Base-by-base conservation (phyloP, 2,329 filamentous ascomycete genomes). In the Microsporum canis region DNA sequence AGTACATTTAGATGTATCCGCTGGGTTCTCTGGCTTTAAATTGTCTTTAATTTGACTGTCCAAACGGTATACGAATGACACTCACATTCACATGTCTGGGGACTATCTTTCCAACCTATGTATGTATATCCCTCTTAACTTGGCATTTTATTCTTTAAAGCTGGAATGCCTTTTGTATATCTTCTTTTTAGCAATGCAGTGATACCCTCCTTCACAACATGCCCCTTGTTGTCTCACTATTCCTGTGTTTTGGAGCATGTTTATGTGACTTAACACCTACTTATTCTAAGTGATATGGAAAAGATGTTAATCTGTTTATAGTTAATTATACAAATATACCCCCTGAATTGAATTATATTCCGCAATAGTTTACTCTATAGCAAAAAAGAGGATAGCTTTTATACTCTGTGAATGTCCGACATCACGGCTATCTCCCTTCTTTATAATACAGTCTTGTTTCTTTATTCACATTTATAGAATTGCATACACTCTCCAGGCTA, bases 21-120 rank as follows among this genome's bases (percentile, higher is more conserved):
- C 70, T 97, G 92, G 92, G 74, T 96, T 71, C 76, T 96, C 65
- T 96, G 89, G 89, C 72, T 94, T 66, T 89, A 73, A 76, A 34
- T n/a, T 61, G n/a, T 12, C 17, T 33, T 33, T 2, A 53, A 3
- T 7, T 23, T 10, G 8, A 5, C 43, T 27, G 4, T 47, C 10
- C 43, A 2, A 29, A 27, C 1, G 23, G n/a, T 14, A 6, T 43
- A 43, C 17, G 17, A 23, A 23, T 23, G 17, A 23, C 17, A 23
- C 17, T 23, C 17, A 23, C 17, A 23, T 23, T 23, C 17, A 23
- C 17, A 23, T 23, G 17, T 23, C 17, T 23, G 17, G 17, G 17
- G 17, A 23, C 17, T 23, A 23, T 23, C 17, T 23, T 23, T 23
- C 17, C 17, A 23, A 7, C n/a, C n/a, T 43, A 7, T 12, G n/a